phyloP scores from a whole-genome alignment of 106 monocot species.

The Allium cepa region DNA sequence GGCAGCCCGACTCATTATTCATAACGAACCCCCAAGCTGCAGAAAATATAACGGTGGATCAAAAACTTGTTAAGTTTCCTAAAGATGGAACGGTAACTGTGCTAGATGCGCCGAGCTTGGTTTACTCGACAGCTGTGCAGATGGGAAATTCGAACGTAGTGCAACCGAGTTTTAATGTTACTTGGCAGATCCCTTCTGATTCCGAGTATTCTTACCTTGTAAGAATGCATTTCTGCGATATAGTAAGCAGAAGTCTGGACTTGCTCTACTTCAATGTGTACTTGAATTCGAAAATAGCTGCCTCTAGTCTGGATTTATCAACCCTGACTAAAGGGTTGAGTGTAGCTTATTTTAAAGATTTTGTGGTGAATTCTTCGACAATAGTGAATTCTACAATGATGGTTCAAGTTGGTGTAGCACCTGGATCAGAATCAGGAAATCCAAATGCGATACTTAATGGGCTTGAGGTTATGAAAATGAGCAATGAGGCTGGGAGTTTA shows the following conservation, averaged over 20 bases:
- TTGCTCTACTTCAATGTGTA: conserved; percentile 75
- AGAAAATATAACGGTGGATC: conserved; percentile 15
- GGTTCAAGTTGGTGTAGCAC: conserved; percentile 18
- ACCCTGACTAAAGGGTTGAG: conserved; percentile 16
- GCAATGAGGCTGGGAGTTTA: conserved; percentile 27
- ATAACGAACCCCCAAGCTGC: conserved; percentile 21
- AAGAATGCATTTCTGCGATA: conserved; percentile 82
- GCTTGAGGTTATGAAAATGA: conserved; percentile 36
- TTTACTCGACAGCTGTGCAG: conserved; percentile 56
- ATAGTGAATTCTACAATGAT: conserved; percentile 9
- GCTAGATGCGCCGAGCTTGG: conserved; percentile 37
- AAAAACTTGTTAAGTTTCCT: conserved; percentile 37
- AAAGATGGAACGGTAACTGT: conserved; percentile 34
- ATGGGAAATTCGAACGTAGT: conserved; percentile 38
- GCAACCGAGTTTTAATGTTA: conserved; percentile 51
- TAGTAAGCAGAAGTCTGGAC: conserved; percentile 64
- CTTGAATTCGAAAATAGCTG: conserved; percentile 24
- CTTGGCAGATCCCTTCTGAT: conserved; percentile 46
- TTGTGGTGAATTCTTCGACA: conserved; percentile 14
- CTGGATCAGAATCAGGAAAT: conserved; percentile 3
- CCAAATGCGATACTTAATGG: conserved; percentile 39
- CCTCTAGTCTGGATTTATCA: conserved; percentile 25
- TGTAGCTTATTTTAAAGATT: conserved; percentile 28
- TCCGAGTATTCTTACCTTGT: conserved; percentile 45
- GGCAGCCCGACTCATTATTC: conserved; percentile 43